These are phyloP conservation scores for Diaporthe vexans DNA, from an alignment of 2,329 filamentous ascomycete genomes.

Conservation along the genomic window DNA sequence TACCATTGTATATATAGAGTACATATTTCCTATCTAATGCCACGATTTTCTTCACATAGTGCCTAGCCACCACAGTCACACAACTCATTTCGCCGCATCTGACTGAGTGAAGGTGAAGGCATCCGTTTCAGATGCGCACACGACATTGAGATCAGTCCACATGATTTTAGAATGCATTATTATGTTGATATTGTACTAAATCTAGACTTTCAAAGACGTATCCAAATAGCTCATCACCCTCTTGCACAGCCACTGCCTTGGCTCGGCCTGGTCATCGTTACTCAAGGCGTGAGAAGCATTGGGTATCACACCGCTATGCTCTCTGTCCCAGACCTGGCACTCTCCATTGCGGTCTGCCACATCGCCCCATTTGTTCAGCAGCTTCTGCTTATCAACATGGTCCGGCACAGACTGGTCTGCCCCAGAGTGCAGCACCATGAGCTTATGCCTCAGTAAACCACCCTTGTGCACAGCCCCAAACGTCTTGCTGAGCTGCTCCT, in stretches of 20 bases:
- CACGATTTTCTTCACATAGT: neutral
- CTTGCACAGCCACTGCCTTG: constrained; percentile 46
- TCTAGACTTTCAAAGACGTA: neutral
- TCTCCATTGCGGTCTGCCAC: constrained; percentile 54
- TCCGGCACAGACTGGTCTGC: constrained; percentile 59
- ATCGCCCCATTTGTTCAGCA: constrained; percentile 58
- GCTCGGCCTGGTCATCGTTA: constrained; percentile 60
- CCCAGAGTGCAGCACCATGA: constrained; percentile 61
- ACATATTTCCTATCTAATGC: constrained; percentile 5
- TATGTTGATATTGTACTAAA: too few species aligned
- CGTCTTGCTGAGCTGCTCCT: constrained; percentile 62
- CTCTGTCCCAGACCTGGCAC: constrained; percentile 58
- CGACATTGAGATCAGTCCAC: too few species aligned
- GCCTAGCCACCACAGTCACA: too few species aligned
- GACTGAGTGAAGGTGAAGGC: neutral
- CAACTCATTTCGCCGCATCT: neutral
- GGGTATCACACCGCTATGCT: constrained; percentile 61
- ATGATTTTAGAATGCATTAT: neutral
- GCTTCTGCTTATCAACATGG: constrained; percentile 58
- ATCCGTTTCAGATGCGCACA: neutral
- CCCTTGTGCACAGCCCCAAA: constrained; percentile 64
- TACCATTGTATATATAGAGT: neutral
- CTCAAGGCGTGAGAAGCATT: constrained; percentile 63
- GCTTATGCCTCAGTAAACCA: constrained; percentile 53
- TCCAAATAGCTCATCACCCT: constrained; percentile 43